phyloP scores from a whole-genome alignment of 2,329 filamentous ascomycete species.

The Trichoderma harzianum region DNA sequence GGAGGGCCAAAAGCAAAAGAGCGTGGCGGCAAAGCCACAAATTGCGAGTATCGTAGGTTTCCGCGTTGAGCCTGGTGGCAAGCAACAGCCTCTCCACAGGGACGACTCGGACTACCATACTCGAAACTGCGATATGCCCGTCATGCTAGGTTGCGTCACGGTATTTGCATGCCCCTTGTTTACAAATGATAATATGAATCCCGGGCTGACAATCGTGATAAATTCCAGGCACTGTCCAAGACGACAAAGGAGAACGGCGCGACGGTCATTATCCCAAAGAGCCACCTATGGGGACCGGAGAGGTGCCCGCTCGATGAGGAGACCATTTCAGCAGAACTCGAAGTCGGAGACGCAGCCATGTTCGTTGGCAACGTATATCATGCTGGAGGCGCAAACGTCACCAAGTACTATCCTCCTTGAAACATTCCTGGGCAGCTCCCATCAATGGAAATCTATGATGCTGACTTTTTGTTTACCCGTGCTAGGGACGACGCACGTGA shows the following conservation, averaged over 20 bases:
- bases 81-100: conserved; percentile 38
- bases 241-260: conserved; percentile 41
- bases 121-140: conserved; percentile 33
- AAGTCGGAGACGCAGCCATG: conserved; percentile 39
- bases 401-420: conserved; percentile 20
- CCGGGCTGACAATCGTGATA: neutral
- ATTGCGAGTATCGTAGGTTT: conserved; percentile 38
- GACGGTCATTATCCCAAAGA: conserved; percentile 39
- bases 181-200: neutral
- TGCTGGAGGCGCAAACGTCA: conserved; percentile 38
- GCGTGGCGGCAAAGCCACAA: conserved; percentile 35
- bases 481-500: conserved; percentile 28
- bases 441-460: neutral
- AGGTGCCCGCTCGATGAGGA: conserved; percentile 36
- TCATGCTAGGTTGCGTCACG: conserved; percentile 36
- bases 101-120: conserved; percentile 33
- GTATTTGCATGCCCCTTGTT: neutral
- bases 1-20: conserved; percentile 32
- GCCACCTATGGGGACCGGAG: conserved; percentile 40
- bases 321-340: conserved; percentile 37
- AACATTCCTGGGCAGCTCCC: neutral
- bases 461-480: neutral
- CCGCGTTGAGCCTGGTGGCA: conserved; percentile 38
- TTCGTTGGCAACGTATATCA: conserved; percentile 41
- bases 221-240: conserved; percentile 33